phyloP scores from a whole-genome alignment of 2,329 filamentous ascomycete species.

The Rutstroemia sp. region DNA sequence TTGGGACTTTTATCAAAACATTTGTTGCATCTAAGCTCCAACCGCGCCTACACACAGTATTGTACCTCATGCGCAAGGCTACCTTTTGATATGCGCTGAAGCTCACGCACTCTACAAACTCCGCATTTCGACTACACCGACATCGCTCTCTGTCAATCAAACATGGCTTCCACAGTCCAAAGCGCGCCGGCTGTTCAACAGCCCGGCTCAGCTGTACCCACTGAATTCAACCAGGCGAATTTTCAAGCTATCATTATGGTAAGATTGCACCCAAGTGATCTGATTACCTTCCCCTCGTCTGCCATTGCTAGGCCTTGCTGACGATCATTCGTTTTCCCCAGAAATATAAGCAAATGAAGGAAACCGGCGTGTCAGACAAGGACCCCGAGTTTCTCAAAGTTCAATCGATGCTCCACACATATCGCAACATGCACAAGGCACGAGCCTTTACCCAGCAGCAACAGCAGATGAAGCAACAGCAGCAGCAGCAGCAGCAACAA shows the following conservation, averaged over 20 bases:
- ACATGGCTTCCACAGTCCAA: conserved; percentile 72
- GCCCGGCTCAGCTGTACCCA: conserved; percentile 50
- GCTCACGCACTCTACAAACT: conserved; percentile 15
- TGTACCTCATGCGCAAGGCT: conserved; percentile 30
- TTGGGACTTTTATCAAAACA: conserved; percentile 13
- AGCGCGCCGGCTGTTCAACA: conserved; percentile 61
- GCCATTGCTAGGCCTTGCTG: not conserved
- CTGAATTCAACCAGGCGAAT: conserved; percentile 58
- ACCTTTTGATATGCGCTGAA: conserved; percentile 29
- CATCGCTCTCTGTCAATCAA: conserved; percentile 25
- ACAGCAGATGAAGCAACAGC: conserved; percentile 35
- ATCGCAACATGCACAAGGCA: conserved; percentile 48
- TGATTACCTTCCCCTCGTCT: not conserved
- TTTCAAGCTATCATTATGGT: conserved; percentile 64
- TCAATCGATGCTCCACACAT: conserved; percentile 63
- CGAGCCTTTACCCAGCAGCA: conserved; percentile 24
- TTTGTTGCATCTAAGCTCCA: conserved; percentile 12
- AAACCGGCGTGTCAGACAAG: conserved; percentile 67
- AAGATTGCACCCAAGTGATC: not conserved
- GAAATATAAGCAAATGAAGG: conserved; percentile 88
- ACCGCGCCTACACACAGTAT: conserved; percentile 12
- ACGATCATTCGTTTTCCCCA: conserved; percentile 35
- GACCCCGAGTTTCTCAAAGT: conserved; percentile 86
- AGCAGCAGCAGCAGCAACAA: conserved; percentile 38
- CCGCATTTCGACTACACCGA: conserved; percentile 8